These are phyloP conservation scores for Aspergillus melleus DNA, from an alignment of 2,329 filamentous ascomycete genomes.

Conservation along the genomic window DNA sequence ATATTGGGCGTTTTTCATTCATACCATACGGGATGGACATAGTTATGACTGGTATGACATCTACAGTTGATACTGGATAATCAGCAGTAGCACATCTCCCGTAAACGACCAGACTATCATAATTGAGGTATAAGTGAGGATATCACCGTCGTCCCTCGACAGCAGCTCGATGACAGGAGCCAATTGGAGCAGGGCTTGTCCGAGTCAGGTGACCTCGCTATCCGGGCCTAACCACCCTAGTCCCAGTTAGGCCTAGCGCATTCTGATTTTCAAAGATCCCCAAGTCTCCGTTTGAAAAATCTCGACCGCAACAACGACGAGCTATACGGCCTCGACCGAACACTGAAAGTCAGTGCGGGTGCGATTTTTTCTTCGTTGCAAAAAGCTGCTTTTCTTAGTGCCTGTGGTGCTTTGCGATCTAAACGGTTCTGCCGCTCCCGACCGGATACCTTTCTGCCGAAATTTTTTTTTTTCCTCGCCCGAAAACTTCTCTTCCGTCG, in stretches of 20 bases:
- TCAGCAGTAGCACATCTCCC: too few species aligned
- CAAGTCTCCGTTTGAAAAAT: slow-evolving; percentile 39
- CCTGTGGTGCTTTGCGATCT: slow-evolving; percentile 11
- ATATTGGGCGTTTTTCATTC: slow-evolving; percentile 3
- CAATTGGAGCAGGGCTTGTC: slow-evolving; percentile 25
- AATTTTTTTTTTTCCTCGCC: slow-evolving; percentile 6
- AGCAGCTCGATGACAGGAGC: neutral
- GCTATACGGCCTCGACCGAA: slow-evolving; percentile 36
- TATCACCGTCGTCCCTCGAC: neutral
- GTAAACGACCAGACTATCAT: too few species aligned
- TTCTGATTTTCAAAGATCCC: slow-evolving; percentile 43
- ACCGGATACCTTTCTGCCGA: slow-evolving; percentile 8
- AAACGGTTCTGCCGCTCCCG: slow-evolving; percentile 9
- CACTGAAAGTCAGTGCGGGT: slow-evolving; percentile 28
- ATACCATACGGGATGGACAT: neutral
- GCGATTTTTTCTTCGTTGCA: slow-evolving; percentile 21
- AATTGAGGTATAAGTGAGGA: too few species aligned
- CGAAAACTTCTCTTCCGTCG: slow-evolving; percentile 1
- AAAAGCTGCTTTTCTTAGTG: slow-evolving; percentile 23
- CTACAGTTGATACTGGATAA: neutral
- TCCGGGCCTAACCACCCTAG: slow-evolving; percentile 23
- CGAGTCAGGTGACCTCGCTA: slow-evolving; percentile 31
- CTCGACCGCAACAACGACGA: slow-evolving; percentile 41
- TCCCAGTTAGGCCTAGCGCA: slow-evolving; percentile 26
- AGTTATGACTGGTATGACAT: neutral